phyloP scores from a whole-genome alignment of 805 yeast species.

The Candida sphagnicola region DNA sequence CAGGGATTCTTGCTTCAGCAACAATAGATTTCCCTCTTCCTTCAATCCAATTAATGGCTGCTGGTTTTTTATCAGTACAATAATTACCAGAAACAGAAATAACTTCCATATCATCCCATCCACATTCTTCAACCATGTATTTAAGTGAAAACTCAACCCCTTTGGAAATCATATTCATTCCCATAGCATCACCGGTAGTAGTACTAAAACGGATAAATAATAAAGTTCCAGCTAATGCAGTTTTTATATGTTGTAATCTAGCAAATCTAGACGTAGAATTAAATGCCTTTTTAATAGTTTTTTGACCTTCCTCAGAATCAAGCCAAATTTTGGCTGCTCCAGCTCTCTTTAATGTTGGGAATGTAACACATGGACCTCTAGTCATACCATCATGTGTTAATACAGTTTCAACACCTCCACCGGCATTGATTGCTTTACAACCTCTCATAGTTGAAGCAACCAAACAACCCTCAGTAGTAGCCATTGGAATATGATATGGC shows the following conservation, averaged over 20 bases:
- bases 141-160: conserved; percentile 89
- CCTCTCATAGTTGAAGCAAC: conserved; percentile 99
- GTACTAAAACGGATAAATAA: conserved; percentile 91
- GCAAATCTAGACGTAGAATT: conserved; percentile 98
- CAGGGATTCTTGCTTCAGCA: conserved; percentile 91
- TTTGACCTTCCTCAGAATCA: conserved; percentile 92
- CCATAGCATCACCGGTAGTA: conserved; percentile 99
- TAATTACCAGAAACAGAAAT: conserved; percentile 95
- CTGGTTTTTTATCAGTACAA: conserved; percentile 96
- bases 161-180: conserved; percentile 99
- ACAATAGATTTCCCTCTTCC: conserved; percentile 98
- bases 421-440: conserved; percentile 94
- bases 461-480: conserved; percentile 98
- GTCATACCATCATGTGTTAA: conserved; percentile 98
- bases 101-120: conserved; percentile 91
- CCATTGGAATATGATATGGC: conserved; percentile 94
- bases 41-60: conserved; percentile 98
- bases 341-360: conserved; percentile 77
- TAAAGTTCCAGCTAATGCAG: conserved; percentile 91
- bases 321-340: conserved; percentile 95
- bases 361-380: conserved; percentile 96
- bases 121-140: conserved; percentile 81
- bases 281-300: conserved; percentile 77
- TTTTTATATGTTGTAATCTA: conserved; percentile 81
- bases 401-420: conserved; percentile 93